Base-by-base conservation (phyloP, 352 stramenopile species). In the Pythium volutum region DNA sequence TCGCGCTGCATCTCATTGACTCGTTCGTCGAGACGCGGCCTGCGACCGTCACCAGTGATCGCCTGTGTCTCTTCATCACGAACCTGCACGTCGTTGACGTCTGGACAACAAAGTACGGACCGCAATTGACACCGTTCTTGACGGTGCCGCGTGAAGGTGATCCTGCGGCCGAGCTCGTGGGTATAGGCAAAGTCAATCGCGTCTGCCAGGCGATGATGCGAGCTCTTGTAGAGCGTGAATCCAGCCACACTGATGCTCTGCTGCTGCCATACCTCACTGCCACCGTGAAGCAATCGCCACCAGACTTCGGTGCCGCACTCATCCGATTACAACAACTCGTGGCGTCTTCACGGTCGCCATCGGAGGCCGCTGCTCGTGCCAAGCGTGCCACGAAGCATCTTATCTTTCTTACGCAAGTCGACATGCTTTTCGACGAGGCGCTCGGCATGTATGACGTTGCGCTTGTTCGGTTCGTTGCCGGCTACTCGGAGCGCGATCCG, bases 31-130 rank as follows among this genome's bases (percentile, higher is more conserved):
- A 42, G 1, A 54, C 57, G 10, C 71, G 72, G 25, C 63, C 77
- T 2, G 59, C 58, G 41, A 46, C 48, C 29, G 53, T 89, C 18
- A 77, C 63, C 7, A 89, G 76, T 60, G 84, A 93, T 45, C 69
- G 84, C 16, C 58, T 93, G 4, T 87, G 84, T 52, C 60, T 93
- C 25, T 90, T 93, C 52, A 67, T 90, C 59, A 93, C 84, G 12
- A 93, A 81, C 38, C 36, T 93, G 7, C 84, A 93, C 48, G 50
- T 75, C 2, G 67, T 89, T 9, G 67, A 93, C 47, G 75, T 91
- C 18, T 93, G 84, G 77, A 55, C n/a, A 3, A 80, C 78, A 15
- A 93, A 93, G 61, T 93, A 89, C 55, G 55, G 59, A 15, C 67
- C 66, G 5, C 62, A 76, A 26, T 60, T 83, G 3, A 62, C 53